Evolutionary conservation across 2,329 filamentous ascomycete genomes (phyloP), one percentile per base, ranked within the genome.

Genomic region (Fonsecaea monophora): DNA sequence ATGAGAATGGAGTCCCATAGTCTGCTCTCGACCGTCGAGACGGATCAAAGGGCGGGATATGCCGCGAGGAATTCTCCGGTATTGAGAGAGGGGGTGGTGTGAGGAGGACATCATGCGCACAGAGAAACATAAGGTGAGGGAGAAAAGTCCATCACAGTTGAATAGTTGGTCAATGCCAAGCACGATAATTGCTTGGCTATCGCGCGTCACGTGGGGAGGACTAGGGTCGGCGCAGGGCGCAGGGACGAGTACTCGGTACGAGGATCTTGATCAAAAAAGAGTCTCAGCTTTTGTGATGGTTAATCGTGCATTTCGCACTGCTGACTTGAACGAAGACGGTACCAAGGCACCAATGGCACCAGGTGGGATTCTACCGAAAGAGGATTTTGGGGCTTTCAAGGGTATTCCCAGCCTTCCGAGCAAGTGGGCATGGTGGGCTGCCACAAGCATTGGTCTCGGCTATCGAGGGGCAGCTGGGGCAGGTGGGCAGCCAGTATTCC

Each of bases 401-500:
- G 40, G 18, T 8, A 9, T 25, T 9, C 42, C 18, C 21, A 48
- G 42, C 42, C 21, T 50, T 50, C 45, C 45, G 40, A n/a, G 40
- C 40, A 50, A 50, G 45, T 50, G 45, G 45, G 45, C 18, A 3
- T 25, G 25, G 25, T 25, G 25, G 25, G 25, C 25, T 50, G 18
- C 6, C 10, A 21, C 45, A 50, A 4, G 45, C n/a, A 9, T 12
- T 9, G 12, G n/a, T 25, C 25, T 50, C 45, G 45, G 45, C 25
- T 50, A 50, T 50, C n/a, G 45, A 50, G 45, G 45, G 18, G 45
- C 45, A 42, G 40, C 40, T 42, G 40, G 40, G 40, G 40, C 40
- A 37, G 35, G 35, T 37, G 35, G 35, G 35, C 35, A 25, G 45
- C 45, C 45, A 50, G 18, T 50, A 50, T 50, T 4, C 45, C 45